phyloP scores from a whole-genome alignment of 2,329 filamentous ascomycete genomes.

The Fusarium nelsonii region DNA sequence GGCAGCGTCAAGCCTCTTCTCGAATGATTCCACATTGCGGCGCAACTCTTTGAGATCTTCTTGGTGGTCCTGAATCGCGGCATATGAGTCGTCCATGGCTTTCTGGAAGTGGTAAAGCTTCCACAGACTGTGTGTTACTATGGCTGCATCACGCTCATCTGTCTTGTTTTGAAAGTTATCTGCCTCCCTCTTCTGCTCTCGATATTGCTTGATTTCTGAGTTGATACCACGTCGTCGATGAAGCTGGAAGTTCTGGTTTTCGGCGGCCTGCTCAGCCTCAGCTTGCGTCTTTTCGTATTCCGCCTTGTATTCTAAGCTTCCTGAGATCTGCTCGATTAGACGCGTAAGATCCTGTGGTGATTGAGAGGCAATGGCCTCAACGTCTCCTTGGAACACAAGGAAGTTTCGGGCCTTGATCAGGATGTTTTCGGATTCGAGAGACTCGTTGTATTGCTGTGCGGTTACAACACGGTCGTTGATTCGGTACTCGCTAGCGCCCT shows the following conservation, averaged over 20 bases:
- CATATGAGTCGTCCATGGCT: slow-evolving; percentile 90
- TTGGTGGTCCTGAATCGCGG: slow-evolving; percentile 91
- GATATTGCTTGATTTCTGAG: slow-evolving; percentile 96
- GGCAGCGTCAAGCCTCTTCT: slow-evolving; percentile 82
- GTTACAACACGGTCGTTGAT: slow-evolving; percentile 94
- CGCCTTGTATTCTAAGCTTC: slow-evolving; percentile 91
- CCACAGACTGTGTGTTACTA: slow-evolving; percentile 95
- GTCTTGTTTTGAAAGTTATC: slow-evolving; percentile 93
- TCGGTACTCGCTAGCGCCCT: slow-evolving; percentile 92
- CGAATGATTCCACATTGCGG: slow-evolving; percentile 87
- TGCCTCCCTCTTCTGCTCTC: slow-evolving; percentile 95
- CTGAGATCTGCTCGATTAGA: slow-evolving; percentile 96
- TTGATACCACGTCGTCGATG: slow-evolving; percentile 94
- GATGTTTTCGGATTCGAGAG: slow-evolving; percentile 93
- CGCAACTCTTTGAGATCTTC: slow-evolving; percentile 94
- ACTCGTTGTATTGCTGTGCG: slow-evolving; percentile 92
- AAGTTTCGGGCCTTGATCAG: slow-evolving; percentile 98
- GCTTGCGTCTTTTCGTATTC: slow-evolving; percentile 93
- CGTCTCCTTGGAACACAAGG: slow-evolving; percentile 97
- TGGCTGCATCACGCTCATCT: slow-evolving; percentile 88
- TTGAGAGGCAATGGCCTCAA: slow-evolving; percentile 95
- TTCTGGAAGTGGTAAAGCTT: slow-evolving; percentile 96
- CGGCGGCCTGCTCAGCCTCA: slow-evolving; percentile 86
- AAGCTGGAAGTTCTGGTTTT: slow-evolving; percentile 89
- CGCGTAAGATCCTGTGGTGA: slow-evolving; percentile 93